Conservation (phyloP, 1,139 yeast genomes). For the Yamadazyma jaroonii region DNA sequence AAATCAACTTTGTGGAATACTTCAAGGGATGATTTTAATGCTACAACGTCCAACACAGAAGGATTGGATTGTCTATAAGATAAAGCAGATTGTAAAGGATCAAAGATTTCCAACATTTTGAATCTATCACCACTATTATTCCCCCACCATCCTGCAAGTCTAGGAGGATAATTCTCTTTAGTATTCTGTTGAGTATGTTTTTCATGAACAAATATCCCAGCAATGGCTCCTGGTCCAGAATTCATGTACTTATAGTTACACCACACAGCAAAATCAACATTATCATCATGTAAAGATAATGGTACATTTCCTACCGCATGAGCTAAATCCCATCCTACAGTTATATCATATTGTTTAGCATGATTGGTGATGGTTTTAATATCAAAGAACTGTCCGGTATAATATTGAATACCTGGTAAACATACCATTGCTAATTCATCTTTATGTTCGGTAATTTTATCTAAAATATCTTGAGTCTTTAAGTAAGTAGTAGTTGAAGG, state of each 20-base stretch:
- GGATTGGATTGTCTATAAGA: slow-evolving; percentile 95
- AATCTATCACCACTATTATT: slow-evolving; percentile 69
- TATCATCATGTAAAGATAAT: slow-evolving; percentile 77
- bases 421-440: slow-evolving; percentile 71
- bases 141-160: slow-evolving; percentile 99
- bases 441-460: slow-evolving; percentile 53
- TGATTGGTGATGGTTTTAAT: slow-evolving; percentile 62
- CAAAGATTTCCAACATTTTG: slow-evolving; percentile 74
- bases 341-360: slow-evolving; percentile 47
- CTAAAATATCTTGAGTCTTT: slow-evolving; percentile 60
- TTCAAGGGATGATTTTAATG: slow-evolving; percentile 65
- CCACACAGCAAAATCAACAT: slow-evolving; percentile 91
- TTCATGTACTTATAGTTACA: slow-evolving; percentile 90
- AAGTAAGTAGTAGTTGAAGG: slow-evolving; percentile 54
- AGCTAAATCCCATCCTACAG: slow-evolving; percentile 94
- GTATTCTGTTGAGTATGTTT: slow-evolving; percentile 35
- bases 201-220: slow-evolving; percentile 75
- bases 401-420: slow-evolving; percentile 87
- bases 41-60: slow-evolving; percentile 76
- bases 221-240: slow-evolving; percentile 91
- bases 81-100: slow-evolving; percentile 78
- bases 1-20: slow-evolving; percentile 61
- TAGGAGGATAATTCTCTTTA: slow-evolving; percentile 44
- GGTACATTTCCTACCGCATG: slow-evolving; percentile 92
- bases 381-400: slow-evolving; percentile 85